Conservation (phyloP, 2,329 filamentous ascomycete species). For the Sphaerostilbella broomeana region DNA sequence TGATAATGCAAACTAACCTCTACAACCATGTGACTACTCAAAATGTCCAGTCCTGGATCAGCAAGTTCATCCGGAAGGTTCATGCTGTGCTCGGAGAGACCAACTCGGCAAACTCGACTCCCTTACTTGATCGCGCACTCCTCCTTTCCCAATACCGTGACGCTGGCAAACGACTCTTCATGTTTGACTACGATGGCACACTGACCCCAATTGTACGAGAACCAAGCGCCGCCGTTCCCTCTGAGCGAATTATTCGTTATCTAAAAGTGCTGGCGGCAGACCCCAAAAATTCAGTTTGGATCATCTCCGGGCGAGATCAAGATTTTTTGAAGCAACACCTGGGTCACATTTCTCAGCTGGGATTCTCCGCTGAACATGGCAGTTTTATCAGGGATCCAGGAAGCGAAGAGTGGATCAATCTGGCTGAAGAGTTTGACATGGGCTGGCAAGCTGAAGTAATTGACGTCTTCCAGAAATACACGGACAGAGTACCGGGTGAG, state of each 20-base stretch:
- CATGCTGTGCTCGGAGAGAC: constrained; percentile 74
- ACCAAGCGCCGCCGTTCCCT: constrained; percentile 81
- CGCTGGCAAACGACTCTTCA: constrained; percentile 77
- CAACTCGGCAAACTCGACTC: constrained; percentile 69
- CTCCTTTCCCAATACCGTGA: constrained; percentile 68
- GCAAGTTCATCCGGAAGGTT: constrained; percentile 69
- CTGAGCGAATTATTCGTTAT: constrained; percentile 71
- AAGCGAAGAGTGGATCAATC: constrained; percentile 74
- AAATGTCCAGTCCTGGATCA: constrained; percentile 82
- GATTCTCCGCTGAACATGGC: constrained; percentile 95
- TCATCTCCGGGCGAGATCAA: constrained; percentile 92
- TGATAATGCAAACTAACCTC: constrained; percentile 63
- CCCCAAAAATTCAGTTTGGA: constrained; percentile 86
- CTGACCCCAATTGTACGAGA: constrained; percentile 92
- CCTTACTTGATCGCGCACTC: constrained; percentile 67
- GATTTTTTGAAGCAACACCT: constrained; percentile 85
- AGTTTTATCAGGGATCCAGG: constrained; percentile 86
- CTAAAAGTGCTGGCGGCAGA: constrained; percentile 75
- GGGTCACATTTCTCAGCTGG: constrained; percentile 81
- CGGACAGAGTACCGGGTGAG: constrained; percentile 74
- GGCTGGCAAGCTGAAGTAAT: constrained; percentile 84
- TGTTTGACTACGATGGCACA: constrained; percentile 99
- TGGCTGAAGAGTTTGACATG: constrained; percentile 84
- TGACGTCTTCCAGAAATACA: constrained; percentile 79
- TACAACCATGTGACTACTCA: constrained; percentile 80